phyloP scores from a whole-genome alignment of 2,329 filamentous ascomycete species.

The Pseudogymnoascus sp. region DNA sequence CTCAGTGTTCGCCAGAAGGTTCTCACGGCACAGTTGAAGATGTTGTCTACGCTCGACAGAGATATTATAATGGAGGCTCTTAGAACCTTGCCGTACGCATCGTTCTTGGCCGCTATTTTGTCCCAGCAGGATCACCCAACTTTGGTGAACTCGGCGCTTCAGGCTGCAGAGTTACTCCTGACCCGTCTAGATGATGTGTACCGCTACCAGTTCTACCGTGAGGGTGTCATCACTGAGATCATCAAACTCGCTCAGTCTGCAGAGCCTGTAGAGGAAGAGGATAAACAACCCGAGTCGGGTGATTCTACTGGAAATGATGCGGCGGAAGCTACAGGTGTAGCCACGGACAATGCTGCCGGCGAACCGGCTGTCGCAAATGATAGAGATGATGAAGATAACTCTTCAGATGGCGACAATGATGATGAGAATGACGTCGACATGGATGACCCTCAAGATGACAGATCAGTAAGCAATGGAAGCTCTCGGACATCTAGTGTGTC shows the following conservation, averaged over 20 bases:
- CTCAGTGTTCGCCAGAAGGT: constrained; percentile 91
- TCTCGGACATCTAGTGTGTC: constrained; percentile 61
- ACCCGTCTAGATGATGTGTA: constrained; percentile 81
- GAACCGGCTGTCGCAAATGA: constrained; percentile 19
- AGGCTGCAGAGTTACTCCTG: constrained; percentile 81
- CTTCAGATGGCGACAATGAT: constrained; percentile 44
- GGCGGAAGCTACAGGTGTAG: constrained; percentile 14
- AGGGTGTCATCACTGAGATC: constrained; percentile 91
- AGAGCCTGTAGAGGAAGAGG: constrained; percentile 11
- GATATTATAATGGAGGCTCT: constrained; percentile 78
- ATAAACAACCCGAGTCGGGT: constrained; percentile 14
- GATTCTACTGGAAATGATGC: constrained; percentile 13
- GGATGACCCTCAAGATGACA: constrained; percentile 42
- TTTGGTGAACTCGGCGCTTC: constrained; percentile 76
- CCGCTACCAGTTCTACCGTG: constrained; percentile 91
- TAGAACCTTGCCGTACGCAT: constrained; percentile 84
- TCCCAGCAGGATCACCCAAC: constrained; percentile 90
- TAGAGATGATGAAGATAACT: constrained; percentile 37
- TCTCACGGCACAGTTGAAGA: constrained; percentile 89
- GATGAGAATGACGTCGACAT: constrained; percentile 41
- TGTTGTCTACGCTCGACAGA: constrained; percentile 90
- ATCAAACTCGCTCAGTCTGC: constrained; percentile 57
- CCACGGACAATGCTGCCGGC: constrained; percentile 18
- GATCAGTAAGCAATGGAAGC: constrained; percentile 26
- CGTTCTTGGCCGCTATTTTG: constrained; percentile 87